Base-by-base conservation (phyloP, 345 rosid species). In the Populus tremula region DNA sequence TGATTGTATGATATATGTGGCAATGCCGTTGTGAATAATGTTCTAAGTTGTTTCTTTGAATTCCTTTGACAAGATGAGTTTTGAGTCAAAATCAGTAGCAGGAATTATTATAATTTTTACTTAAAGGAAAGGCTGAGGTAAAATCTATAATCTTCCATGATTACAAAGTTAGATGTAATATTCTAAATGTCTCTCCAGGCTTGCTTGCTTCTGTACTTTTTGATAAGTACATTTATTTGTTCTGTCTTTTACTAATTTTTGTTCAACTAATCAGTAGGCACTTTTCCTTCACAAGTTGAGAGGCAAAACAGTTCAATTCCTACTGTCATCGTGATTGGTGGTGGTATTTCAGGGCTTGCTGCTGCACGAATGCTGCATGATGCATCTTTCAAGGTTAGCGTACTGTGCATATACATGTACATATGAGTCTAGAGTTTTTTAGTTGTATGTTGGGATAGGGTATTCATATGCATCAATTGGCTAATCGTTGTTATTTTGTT, bases 271-370 rank as follows among this genome's bases (percentile, higher is more conserved):
- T 68, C 45, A 47, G 29, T 76, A 89, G 97, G 77, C 6, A 62
- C 84, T 45, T 79, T 87, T 72, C 72, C 85, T 25, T 85, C 87
- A 21, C 80, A 84, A 36, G 49, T 86, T 27, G 86, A 82, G 85
- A 84, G 81, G 74, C 89, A 81, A 83, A 87, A 85, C 71, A 73
- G 82, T 78, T 77, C 88, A 29, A 70, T 18, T 67, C 98, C 95
- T 62, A 76, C 89, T 68, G 98, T 90, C 33, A 86, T 92, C 69
- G 96, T 94, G 75, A 89, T 94, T 76, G 98, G 97, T 33, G 90
- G 90, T 78, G 98, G 98, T 70, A 90, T 94, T 77, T 91, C 97
- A 7, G 97, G 98, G 56, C 87, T 94, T 56, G 93, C 98, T 50
- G 97, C 98, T 66, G 97, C 97, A 53, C 86, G 91, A 59, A 77